Base-by-base conservation (phyloP, 106 monocot species). In the Dioscorea alata region DNA sequence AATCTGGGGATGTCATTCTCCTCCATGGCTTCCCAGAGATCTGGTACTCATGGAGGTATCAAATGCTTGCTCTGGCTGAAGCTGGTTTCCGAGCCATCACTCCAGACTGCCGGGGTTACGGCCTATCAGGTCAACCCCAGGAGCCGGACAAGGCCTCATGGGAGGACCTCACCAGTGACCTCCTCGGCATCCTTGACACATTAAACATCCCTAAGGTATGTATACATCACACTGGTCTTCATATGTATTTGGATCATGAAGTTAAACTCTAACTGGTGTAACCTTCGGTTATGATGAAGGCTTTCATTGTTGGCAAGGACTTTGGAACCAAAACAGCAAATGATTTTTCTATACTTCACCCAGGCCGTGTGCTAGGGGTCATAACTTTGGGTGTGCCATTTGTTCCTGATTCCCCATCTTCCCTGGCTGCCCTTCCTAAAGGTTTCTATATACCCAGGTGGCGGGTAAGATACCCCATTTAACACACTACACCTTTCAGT, bases 21-120 rank as follows among this genome's bases (percentile, higher is more conserved):
- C 61, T 86, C 33, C 90, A 86, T 59, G 87, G 90, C 0, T 90
- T 94, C 60, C 94, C 94, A 12, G 94, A 94, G 79, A 85, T 90
- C 59, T 94, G 94, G 94, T 88, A 90, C 81, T 81, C 87, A 2
- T 94, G 94, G 88, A 83, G 85, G 76, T 82, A 94, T 67, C 94
- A 90, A 66, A 88, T 94, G 94, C 8, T 85, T 7, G 90, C 94
- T 2, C 82, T 64, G 5, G 87, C 87, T 18, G 72, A 61, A 4
- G 94, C 85, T 0, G 90, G 90, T 15, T 90, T 76, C 62, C 78
- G 75, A 42, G 87, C 94, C n/a, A 75, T 94, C 12, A 87, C 94
- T 0, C 87, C 67, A 8, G 94, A 90, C 54, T 73, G 68, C 42
- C 71, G 87, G 0, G 90, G 94, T 8, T 87, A 94, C 25, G 90